Evolutionary conservation across 164 flowering plant genomes (phyloP), one percentile per base, ranked within the genome.

Genomic region (Cinnamomum micranthum): DNA sequence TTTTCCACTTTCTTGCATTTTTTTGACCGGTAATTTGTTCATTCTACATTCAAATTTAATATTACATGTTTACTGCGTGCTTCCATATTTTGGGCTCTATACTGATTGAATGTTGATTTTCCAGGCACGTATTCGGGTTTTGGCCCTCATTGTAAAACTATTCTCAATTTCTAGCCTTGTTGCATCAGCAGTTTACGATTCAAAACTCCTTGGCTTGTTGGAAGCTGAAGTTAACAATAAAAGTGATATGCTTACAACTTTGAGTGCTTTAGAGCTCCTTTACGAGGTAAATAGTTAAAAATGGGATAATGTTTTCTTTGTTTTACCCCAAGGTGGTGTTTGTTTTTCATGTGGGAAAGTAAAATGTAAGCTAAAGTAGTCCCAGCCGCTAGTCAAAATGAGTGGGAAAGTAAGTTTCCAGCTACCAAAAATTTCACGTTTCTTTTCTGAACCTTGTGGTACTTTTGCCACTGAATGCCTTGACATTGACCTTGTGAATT

Each of bases 41-140:
- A 47, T 41, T 41, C 71, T 1, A n/a, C 47, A 47, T 41, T 47
- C 55, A 69, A 28, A 41, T 15, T 50, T 62, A 17, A 55, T 7
- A 63, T 33, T 62, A 66, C 24, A 2, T 72, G 63, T 59, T 20
- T 62, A 27, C 50, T 71, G n/a, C 23, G 59, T 7, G 31, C 59
- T 62, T 35, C 28, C 12, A 23, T 17, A 15, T 70, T 31, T 25
- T 20, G 10, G 52, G 64, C 15, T 31, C 72, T 17, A 14, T 73
- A 13, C 15, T 72, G 19, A n/a, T 63, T 65, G 19, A 33, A 58
- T 41, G 14, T 69, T n/a, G 60, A 33, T 77, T 17, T 80, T 69
- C 68, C 90, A 95, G 99, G 99, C 90, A 77, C 87, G 94, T 71
- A 85, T 90, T 28, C 91, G 99, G 52, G 83, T 95, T 69, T 79